Evolutionary conservation across 176 grass and related monocot genomes (phyloP), one percentile per base, ranked within the genome.

Genomic region (Carex scoparia): DNA sequence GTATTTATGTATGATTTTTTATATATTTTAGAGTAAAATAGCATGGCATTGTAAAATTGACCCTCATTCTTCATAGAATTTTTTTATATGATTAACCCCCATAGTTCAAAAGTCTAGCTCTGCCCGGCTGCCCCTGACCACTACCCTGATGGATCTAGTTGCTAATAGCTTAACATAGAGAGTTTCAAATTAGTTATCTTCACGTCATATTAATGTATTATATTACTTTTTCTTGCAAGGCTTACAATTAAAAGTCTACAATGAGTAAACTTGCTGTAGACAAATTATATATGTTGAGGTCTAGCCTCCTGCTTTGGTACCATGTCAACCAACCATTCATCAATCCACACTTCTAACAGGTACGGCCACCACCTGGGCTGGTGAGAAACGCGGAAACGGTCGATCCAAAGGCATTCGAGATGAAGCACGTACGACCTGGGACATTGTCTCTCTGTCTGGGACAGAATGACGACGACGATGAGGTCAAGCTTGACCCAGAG

Each of bases 401-500:
- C 51, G 53, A 93, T 15, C 75, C 95, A 73, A 98, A 93, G 83
- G 92, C 95, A 48, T 98, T 93, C 73, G 69, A 90, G 80, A 63
- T 98, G 65, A 90, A 80, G 83, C 95, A 98, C 62, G 51, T 82
- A 64, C 88, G 92, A 27, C 92, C 95, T 14, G 95, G 95, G 31
- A 98, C 95, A 0, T 86, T 98, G 48, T 98, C 95, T 14, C 84
- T 98, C 32, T 94, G 95, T 85, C 87, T 98, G 84, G 90, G 87
- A 71, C 89, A 94, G 79, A 98, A 94, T 81, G 95, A 98, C 9
- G 95, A 98, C 1, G 92, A 94, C 0, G 85, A 98, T 16, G 80
- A 81, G 38, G 72, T 98, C 84, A 98, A 93, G 81, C 89, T 98
- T 75, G 89, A 90, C 44, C 91, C 92, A 5, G 74, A 94, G 55